phyloP scores from a whole-genome alignment of 352 stramenopile species.

The Plasmopara viticola region DNA sequence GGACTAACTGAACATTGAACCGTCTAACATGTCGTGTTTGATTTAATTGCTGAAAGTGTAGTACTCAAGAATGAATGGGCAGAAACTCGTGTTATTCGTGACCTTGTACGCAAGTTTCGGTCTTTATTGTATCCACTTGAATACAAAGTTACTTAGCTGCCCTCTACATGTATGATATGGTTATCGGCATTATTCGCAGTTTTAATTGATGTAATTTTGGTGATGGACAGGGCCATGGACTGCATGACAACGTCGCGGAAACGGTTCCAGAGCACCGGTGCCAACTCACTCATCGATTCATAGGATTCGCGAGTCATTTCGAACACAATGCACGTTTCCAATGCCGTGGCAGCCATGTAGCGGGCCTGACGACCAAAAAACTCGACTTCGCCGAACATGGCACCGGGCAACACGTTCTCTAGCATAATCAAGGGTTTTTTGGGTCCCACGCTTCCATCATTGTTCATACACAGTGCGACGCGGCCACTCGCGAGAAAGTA shows the following conservation, averaged over 20 bases:
- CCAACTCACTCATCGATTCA: slow-evolving; percentile 50
- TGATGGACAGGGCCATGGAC: slow-evolving; percentile 74
- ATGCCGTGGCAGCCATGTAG: slow-evolving; percentile 48
- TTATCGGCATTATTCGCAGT: slow-evolving; percentile 38
- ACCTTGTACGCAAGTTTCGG: slow-evolving; percentile 63
- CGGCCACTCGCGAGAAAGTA: slow-evolving; percentile 72
- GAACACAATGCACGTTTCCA: slow-evolving; percentile 57
- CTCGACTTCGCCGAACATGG: slow-evolving; percentile 84
- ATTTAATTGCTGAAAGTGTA: slow-evolving; percentile 50
- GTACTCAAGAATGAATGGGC: slow-evolving; percentile 44
- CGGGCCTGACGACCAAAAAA: slow-evolving; percentile 74
- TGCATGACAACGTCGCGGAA: slow-evolving; percentile 78
- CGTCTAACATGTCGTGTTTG: slow-evolving; percentile 55
- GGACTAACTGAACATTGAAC: neutral
- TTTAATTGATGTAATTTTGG: slow-evolving; percentile 65
- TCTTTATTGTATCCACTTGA: slow-evolving; percentile 28
- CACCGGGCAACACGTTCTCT: slow-evolving; percentile 64
- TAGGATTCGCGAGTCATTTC: slow-evolving; percentile 62
- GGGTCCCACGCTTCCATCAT: slow-evolving; percentile 44
- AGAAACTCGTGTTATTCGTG: slow-evolving; percentile 55
- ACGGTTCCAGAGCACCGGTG: slow-evolving; percentile 56
- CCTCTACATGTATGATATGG: slow-evolving; percentile 17
- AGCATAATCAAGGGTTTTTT: slow-evolving; percentile 47
- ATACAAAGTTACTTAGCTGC: slow-evolving; percentile 4
- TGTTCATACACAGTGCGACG: slow-evolving; percentile 73